These are phyloP conservation scores for Venturia effusa DNA, from an alignment of 2,329 filamentous ascomycete genomes.

Conservation along the genomic window DNA sequence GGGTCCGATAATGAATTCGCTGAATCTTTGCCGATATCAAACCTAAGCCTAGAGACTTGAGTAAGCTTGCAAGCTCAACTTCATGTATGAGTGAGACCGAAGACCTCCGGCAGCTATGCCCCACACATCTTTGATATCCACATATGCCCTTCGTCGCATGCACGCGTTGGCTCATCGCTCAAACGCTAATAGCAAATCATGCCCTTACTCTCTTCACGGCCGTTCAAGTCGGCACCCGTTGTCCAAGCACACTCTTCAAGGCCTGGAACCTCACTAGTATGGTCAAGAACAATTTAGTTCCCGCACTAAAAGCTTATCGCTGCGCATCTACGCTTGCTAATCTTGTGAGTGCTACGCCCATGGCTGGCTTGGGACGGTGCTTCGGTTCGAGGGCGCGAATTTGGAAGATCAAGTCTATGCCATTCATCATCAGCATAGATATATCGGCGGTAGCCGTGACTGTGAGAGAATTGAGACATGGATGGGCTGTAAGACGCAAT, in stretches of 20 bases:
- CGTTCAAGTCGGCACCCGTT: not conserved
- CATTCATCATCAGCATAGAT: constrained; percentile 33
- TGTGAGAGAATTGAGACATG: not conserved
- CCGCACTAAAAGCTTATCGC: constrained; percentile 20
- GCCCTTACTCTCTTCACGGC: not conserved
- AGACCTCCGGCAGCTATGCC: no score
- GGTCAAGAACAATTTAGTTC: constrained; percentile 23
- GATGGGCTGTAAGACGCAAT: no score
- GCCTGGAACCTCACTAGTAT: constrained; percentile 22
- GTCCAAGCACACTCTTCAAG: constrained; percentile 14
- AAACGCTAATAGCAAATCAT: no score
- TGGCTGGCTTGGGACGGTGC: constrained; percentile 14
- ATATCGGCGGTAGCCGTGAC: constrained; percentile 17
- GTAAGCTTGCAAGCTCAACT: no score
- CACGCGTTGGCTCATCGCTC: no score
- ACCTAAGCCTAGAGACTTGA: no score
- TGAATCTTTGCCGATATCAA: no score
- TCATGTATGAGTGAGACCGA: no score
- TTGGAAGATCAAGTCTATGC: constrained; percentile 24
- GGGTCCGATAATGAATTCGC: no score
- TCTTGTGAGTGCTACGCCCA: constrained; percentile 22
- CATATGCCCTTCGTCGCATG: no score
- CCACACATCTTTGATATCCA: no score
- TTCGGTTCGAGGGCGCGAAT: constrained; percentile 26
- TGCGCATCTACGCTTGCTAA: constrained; percentile 19